Evolutionary conservation across 768 basidiomycete genomes (phyloP).

Genomic region (Xerocomus spinulosus): DNA sequence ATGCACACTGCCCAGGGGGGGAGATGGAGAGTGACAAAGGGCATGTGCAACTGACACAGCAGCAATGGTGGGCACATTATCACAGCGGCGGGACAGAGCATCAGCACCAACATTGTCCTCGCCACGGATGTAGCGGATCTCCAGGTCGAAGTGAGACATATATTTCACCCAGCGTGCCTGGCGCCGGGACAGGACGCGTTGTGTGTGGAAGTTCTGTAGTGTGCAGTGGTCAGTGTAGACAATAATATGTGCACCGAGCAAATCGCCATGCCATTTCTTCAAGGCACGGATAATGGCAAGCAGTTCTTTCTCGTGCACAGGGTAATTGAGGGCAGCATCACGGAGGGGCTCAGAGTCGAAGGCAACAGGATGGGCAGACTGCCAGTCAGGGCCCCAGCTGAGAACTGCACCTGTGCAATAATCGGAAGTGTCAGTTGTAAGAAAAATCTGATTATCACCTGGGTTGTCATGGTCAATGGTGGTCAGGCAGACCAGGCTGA

Average conservation of each 20-base stretch:
- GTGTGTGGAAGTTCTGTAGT: slow-evolving; percentile 2
- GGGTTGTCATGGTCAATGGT: neutral
- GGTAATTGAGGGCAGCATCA: slow-evolving; percentile 22
- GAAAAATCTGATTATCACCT: neutral
- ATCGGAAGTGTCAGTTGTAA: neutral
- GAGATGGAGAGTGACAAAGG: no score
- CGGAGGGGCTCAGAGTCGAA: neutral
- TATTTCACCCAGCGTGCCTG: slow-evolving; percentile 38
- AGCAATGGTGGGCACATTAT: neutral
- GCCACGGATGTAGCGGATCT: slow-evolving; percentile 20
- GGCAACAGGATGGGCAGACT: neutral
- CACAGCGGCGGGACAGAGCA: slow-evolving; percentile 29
- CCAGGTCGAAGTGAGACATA: slow-evolving; percentile 33
- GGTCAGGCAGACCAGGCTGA: neutral
- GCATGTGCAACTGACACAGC: no score
- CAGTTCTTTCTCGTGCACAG: slow-evolving; percentile 30
- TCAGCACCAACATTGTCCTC: slow-evolving; percentile 33
- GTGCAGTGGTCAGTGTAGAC: slow-evolving; percentile 32
- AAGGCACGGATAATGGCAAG: slow-evolving; percentile 29
- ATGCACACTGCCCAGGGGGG: no score
- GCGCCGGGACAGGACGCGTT: neutral
- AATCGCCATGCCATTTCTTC: slow-evolving; percentile 27
- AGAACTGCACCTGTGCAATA: neutral
- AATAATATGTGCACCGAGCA: neutral
- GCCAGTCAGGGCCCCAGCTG: neutral